Evolutionary conservation across 805 yeast species (phyloP).

Genomic region (Lipomyces lipofer): DNA sequence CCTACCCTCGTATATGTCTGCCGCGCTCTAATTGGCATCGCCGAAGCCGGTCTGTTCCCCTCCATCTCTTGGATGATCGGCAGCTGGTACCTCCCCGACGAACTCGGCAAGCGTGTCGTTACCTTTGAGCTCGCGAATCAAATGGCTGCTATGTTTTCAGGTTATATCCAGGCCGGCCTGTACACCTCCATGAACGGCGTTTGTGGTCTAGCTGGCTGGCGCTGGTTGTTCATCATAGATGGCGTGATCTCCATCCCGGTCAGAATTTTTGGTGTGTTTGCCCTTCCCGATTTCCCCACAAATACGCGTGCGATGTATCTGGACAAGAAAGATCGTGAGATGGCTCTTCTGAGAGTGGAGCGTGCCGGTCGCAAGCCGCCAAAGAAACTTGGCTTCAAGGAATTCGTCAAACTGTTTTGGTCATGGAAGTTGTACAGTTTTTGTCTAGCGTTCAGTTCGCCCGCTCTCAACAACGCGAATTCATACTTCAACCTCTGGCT

Average conservation of each 20-base stretch:
- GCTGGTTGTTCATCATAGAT: constrained; percentile 66
- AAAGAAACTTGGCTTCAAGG: not conserved
- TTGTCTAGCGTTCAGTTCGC: constrained; percentile 1
- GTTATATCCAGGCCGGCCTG: constrained; percentile 57
- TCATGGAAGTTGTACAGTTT: constrained; percentile 10
- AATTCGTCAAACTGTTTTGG: constrained; percentile 3
- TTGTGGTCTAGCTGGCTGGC: constrained; percentile 41
- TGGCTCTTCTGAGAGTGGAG: constrained; percentile 12
- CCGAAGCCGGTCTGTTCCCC: constrained; percentile 66
- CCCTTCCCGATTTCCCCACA: constrained; percentile 13
- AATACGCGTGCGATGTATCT: constrained; percentile 15
- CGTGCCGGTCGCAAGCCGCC: constrained; percentile 19
- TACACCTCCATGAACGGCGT: constrained; percentile 29
- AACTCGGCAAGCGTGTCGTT: constrained; percentile 46
- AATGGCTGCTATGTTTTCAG: constrained; percentile 49
- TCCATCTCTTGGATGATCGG: constrained; percentile 45
- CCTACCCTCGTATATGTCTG: constrained; percentile 56
- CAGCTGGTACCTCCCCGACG: constrained; percentile 56
- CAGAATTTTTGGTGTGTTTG: constrained; percentile 40
- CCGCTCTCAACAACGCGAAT: not conserved
- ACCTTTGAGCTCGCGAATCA: constrained; percentile 47
- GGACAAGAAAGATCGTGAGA: constrained; percentile 7
- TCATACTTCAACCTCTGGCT: constrained; percentile 35
- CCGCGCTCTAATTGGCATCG: constrained; percentile 65
- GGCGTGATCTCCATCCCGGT: constrained; percentile 49